Conservation (phyloP, 768 basidiomycete genomes). For the Omphalotus guepiniiformis region DNA sequence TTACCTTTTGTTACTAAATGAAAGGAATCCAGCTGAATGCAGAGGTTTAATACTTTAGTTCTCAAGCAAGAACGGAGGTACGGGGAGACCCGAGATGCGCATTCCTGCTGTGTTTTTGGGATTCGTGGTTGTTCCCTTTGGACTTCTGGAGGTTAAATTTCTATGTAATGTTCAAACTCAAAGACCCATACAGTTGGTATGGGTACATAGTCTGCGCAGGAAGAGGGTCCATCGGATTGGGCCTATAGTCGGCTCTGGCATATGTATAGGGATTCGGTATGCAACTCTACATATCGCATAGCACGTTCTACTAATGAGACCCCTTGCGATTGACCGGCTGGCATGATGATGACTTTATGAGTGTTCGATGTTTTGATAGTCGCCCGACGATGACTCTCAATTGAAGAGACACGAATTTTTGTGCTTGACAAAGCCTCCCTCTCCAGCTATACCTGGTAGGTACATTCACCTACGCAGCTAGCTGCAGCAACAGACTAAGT, state of each 20-base stretch:
- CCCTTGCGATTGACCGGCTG: too few relatives aligned
- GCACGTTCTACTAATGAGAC: too few relatives aligned
- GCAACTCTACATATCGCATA: too few relatives aligned
- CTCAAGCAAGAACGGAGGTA: constrained; percentile 5
- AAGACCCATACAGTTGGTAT: too few relatives aligned
- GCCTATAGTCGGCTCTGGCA: constrained; percentile 62
- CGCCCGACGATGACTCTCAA: too few relatives aligned
- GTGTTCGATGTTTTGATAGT: too few relatives aligned
- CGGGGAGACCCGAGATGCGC: constrained; percentile 6
- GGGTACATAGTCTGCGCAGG: constrained; percentile 81
- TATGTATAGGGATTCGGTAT: too few relatives aligned
- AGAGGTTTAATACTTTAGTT: too few relatives aligned
- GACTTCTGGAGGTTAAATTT: neutral
- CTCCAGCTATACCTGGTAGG: constrained; percentile 71
- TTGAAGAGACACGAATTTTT: too few relatives aligned
- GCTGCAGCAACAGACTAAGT: constrained; percentile 66
- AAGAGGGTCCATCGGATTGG: constrained; percentile 68
- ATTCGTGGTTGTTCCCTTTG: neutral
- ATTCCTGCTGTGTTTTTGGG: constrained; percentile 7
- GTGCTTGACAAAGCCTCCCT: constrained; percentile 60
- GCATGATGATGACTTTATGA: too few relatives aligned
- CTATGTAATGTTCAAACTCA: too few relatives aligned
- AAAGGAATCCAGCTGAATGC: neutral
- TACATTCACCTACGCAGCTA: constrained; percentile 66
- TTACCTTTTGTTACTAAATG: neutral